These are phyloP conservation scores for Cyberlindnera sargentensis DNA, from an alignment of 805 yeast genomes.

Conservation along the genomic window DNA sequence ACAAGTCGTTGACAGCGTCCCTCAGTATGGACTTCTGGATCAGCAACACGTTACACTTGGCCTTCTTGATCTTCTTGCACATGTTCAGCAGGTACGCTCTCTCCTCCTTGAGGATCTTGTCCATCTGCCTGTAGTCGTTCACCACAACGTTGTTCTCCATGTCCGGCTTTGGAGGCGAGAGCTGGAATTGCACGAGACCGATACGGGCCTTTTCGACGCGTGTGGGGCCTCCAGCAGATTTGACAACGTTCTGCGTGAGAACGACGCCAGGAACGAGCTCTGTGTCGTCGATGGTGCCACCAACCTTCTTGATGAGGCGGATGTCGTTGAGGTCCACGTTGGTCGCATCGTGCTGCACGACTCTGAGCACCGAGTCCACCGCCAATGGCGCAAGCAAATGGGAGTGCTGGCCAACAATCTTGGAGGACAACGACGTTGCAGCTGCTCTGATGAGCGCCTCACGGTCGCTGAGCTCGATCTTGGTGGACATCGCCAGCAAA, in stretches of 20 bases:
- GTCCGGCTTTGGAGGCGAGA: constrained; percentile 89
- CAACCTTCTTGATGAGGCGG: constrained; percentile 85
- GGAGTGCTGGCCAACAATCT: constrained; percentile 91
- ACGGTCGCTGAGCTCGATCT: constrained; percentile 71
- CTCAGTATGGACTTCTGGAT: constrained; percentile 90
- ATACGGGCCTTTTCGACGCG: constrained; percentile 91
- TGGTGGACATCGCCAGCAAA: constrained; percentile 75
- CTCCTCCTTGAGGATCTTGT: constrained; percentile 95
- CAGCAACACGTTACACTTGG: constrained; percentile 85
- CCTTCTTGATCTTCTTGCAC: constrained; percentile 93
- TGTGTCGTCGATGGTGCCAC: constrained; percentile 97
- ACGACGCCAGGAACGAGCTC: constrained; percentile 91
- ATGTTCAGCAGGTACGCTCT: constrained; percentile 90
- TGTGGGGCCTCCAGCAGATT: constrained; percentile 90
- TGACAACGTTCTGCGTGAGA: constrained; percentile 82
- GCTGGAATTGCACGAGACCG: constrained; percentile 84
- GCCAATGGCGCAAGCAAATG: constrained; percentile 84
- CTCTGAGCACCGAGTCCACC: constrained; percentile 85
- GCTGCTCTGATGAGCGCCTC: constrained; percentile 89
- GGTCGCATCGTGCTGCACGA: constrained; percentile 51
- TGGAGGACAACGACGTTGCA: constrained; percentile 85
- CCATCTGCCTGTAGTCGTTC: constrained; percentile 98
- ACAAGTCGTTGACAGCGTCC: constrained; percentile 81
- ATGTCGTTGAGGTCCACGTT: constrained; percentile 85
- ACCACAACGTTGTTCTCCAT: constrained; percentile 96